Evolutionary conservation across 176 grass and related monocot genomes (phyloP).

Genomic region (Poa annua): DNA sequence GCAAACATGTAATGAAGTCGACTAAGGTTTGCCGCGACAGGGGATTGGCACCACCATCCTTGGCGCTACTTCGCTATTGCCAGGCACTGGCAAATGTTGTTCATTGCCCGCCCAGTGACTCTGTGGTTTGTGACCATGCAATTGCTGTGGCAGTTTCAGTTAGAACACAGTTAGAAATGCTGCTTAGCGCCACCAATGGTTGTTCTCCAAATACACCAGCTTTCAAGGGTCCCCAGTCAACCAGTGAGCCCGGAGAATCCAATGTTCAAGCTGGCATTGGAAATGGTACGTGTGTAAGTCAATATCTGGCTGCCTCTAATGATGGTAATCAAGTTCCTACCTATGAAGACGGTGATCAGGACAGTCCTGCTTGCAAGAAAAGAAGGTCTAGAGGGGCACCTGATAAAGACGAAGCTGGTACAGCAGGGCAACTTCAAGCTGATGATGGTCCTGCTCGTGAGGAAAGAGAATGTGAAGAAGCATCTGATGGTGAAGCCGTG

Average conservation of each 20-base stretch:
- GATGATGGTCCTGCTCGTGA: no score
- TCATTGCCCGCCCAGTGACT: conserved; percentile 69
- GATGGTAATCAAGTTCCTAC: neutral
- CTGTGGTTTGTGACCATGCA: conserved; percentile 75
- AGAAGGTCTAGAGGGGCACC: conserved; percentile 12
- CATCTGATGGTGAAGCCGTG: neutral
- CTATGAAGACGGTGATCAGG: conserved; percentile 20
- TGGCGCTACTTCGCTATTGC: conserved; percentile 63
- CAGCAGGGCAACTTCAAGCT: no score
- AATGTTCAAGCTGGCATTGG: conserved; percentile 7
- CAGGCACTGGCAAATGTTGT: conserved; percentile 68
- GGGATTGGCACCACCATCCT: conserved; percentile 62
- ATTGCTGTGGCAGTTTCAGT: conserved; percentile 74
- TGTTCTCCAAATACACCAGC: conserved; percentile 3
- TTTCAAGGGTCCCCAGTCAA: conserved; percentile 23
- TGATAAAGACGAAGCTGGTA: conserved; percentile 14
- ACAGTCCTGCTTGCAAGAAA: conserved; percentile 29
- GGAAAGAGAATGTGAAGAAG: neutral
- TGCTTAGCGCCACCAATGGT: conserved; percentile 34
- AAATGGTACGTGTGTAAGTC: conserved; percentile 33
- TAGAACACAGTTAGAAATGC: conserved; percentile 59
- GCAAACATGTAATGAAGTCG: conserved; percentile 74
- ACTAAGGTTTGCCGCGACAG: conserved; percentile 66
- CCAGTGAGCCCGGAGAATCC: conserved; percentile 41
- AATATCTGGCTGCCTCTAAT: neutral